A percentile compares a stretch with the other conserved stretches of the same genome.
phyloP scores from a whole-genome alignment of 352 stramenopile species.

The Globisporangium radiosum region DNA sequence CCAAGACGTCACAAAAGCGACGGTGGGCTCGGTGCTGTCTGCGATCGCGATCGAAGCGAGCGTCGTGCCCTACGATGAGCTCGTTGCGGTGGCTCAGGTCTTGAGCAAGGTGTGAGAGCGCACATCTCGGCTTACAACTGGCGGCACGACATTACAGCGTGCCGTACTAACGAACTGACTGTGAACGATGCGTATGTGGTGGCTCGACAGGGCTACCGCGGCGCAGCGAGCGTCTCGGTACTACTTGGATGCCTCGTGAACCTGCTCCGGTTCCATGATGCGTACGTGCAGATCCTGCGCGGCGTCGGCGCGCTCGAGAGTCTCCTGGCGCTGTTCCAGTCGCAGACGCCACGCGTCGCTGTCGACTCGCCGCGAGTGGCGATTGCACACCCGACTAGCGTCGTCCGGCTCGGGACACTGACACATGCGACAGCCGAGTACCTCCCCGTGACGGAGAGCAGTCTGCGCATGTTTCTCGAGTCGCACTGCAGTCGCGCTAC shows the following conservation, averaged over 20 bases:
- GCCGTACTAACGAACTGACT: no score
- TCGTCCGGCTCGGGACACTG: conserved; percentile 20
- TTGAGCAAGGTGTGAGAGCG: conserved; percentile 19
- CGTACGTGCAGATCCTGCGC: conserved; percentile 33
- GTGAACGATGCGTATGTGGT: not conserved
- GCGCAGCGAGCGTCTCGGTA: conserved; percentile 21
- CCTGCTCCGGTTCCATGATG: conserved; percentile 36
- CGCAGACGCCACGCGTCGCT: conserved; percentile 22
- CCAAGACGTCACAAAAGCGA: conserved; percentile 41
- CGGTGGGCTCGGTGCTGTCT: conserved; percentile 45
- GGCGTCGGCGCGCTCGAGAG: conserved; percentile 30
- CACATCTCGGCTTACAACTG: not conserved
- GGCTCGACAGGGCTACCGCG: not conserved
- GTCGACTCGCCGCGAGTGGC: conserved; percentile 32
- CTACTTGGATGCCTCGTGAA: conserved; percentile 34
- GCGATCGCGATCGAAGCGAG: conserved; percentile 49
- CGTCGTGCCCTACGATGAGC: conserved; percentile 47
- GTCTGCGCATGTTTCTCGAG: conserved; percentile 30
- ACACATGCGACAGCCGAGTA: conserved; percentile 15
- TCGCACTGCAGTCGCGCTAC: conserved; percentile 27
- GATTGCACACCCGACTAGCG: conserved; percentile 42
- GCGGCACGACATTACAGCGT: no score
- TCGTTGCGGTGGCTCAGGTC: conserved; percentile 26
- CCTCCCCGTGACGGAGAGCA: conserved; percentile 23
- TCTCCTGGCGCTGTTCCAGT: conserved; percentile 34